Evolutionary conservation across 495 filamentous ascomycete genomes (phyloP), one percentile per base, ranked within the genome.

Genomic region (Hypoxylon trugodes): DNA sequence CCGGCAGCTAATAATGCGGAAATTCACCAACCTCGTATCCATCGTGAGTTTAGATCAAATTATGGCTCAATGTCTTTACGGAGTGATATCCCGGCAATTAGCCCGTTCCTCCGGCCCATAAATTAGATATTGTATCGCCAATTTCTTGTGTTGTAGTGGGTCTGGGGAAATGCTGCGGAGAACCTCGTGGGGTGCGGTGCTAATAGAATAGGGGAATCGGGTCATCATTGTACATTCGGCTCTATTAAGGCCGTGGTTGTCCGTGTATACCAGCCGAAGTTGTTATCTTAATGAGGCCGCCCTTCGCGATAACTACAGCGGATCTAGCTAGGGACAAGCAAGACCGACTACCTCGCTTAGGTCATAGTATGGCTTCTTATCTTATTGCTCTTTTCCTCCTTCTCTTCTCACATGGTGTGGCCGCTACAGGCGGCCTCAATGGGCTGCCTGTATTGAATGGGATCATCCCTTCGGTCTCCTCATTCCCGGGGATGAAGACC

Each of bases 381-480:
- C 21, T 54, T 19, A 16, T 28, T 24, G 19, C 24, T 15, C n/a
- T 54, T 41, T n/a, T 41, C 50, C 13, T 40, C 18, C 22, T 35
- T 24, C 13, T 41, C 13, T 21, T 54, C 16, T 41, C 25, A 13
- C 33, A n/a, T n/a, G 26, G 13, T 41, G 42, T 38, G 8, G 21
- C 49, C 9, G 63, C 63, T 22, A 67, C 63, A 26, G 63, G 63
- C 5, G 48, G 48, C 2, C 21, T 67, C 4, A 67, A 67, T 22
- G 63, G 63, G 6, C 40, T 67, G 21, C 63, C 63, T 3, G 45
- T 62, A 10, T 50, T 67, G 10, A 67, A 67, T 56, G 65, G 66
- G 4, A 64, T 64, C 40, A 48, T 69, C 3, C 52, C 62, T 4
- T 41, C 53, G 1, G 56, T 65, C 12, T 18, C 48, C 9, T 28